Evolutionary conservation across 768 basidiomycete species (phyloP).

Genomic region (Tricholoma flavovirens): DNA sequence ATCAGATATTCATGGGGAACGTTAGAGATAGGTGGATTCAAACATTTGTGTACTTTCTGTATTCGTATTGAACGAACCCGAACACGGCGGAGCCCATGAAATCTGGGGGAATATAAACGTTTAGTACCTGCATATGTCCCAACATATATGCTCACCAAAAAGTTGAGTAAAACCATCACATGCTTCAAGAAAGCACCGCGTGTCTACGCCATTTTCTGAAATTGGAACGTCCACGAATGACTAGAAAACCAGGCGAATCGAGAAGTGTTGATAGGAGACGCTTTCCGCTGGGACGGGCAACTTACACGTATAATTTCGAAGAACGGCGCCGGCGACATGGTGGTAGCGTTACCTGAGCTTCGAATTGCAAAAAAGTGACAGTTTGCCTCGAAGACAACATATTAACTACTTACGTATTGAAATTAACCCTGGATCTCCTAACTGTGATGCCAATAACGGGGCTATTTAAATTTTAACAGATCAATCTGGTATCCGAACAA

Average conservation of each 20-base stretch:
- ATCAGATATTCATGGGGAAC: slow-evolving; percentile 1
- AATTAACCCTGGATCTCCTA: too few relatives aligned
- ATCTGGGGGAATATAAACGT: slow-evolving; percentile 31
- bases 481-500: too few relatives aligned
- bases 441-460: too few relatives aligned
- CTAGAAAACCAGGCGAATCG: slow-evolving; percentile 30
- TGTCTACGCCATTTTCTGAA: slow-evolving; percentile 71
- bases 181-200: slow-evolving; percentile 75
- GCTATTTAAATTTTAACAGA: too few relatives aligned
- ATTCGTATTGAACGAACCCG: slow-evolving; percentile 66
- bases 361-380: too few relatives aligned
- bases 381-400: too few relatives aligned
- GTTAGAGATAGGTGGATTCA: slow-evolving; percentile 8
- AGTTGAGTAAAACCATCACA: slow-evolving; percentile 79
- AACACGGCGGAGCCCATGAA: slow-evolving; percentile 60
- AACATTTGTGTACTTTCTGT: slow-evolving; percentile 60
- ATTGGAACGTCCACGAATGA: slow-evolving; percentile 83
- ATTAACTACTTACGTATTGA: too few relatives aligned
- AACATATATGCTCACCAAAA: slow-evolving; percentile 48
- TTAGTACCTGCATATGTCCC: not conserved
- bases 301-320: too few relatives aligned
- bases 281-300: too few relatives aligned
- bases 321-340: too few relatives aligned
- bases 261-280: too few relatives aligned
- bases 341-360: too few relatives aligned